phyloP scores from a whole-genome alignment of 495 filamentous ascomycete genomes.

The Podospora fimiseda region DNA sequence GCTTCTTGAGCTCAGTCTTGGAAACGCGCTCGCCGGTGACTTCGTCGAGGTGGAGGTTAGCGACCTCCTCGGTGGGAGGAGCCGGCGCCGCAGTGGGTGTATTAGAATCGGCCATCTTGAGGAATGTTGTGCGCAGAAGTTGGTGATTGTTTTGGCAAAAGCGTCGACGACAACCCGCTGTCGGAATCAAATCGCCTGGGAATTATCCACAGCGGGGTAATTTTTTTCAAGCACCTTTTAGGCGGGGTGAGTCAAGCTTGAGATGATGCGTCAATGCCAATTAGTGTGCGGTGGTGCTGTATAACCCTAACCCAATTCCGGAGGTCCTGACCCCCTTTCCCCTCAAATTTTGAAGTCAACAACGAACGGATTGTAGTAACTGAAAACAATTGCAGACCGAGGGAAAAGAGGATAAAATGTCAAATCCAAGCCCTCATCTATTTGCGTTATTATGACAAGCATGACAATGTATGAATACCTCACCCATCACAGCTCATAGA shows the following conservation, averaged over 20 bases:
- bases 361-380: too few relatives aligned
- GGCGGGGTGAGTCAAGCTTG: constrained; percentile 3
- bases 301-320: constrained; percentile 2
- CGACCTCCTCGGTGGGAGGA: constrained; percentile 50
- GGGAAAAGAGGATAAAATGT: too few relatives aligned
- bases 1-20: constrained; percentile 91
- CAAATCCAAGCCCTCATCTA: too few relatives aligned
- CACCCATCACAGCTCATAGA: too few relatives aligned
- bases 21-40: constrained; percentile 78
- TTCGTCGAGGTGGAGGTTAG: constrained; percentile 75
- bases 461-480: too few relatives aligned
- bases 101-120: constrained; percentile 46
- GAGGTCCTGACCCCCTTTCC: too few relatives aligned
- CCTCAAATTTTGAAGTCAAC: too few relatives aligned
- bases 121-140: neutral
- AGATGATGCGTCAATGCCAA: too few relatives aligned
- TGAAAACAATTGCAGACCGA: too few relatives aligned
- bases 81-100: constrained; percentile 33
- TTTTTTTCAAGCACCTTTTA: constrained; percentile 3
- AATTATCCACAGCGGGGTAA: constrained; percentile 16
- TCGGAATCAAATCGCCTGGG: constrained; percentile 1
- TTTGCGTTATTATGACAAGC: too few relatives aligned
- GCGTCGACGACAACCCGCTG: neutral
- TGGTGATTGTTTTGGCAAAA: too few relatives aligned
- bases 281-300: too few relatives aligned